Conservation (phyloP, 2,329 filamentous ascomycete genomes). For the Conoideocrella luteorostrata region DNA sequence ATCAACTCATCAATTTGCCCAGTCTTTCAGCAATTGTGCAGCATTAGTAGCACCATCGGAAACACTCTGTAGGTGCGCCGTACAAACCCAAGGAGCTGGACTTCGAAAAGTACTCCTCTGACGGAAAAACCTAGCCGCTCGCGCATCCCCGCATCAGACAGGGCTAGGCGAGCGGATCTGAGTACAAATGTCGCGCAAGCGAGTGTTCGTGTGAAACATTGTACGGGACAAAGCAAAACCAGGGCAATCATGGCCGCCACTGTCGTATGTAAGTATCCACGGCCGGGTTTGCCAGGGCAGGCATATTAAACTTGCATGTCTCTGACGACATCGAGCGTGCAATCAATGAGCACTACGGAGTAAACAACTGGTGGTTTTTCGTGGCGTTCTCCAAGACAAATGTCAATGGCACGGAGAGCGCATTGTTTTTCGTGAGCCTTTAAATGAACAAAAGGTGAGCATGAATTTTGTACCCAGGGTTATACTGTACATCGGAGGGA, state of each 20-base stretch:
- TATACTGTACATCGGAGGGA: background rate
- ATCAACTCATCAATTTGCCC: too few species aligned
- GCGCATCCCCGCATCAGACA: too few species aligned
- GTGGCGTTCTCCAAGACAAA: too few species aligned
- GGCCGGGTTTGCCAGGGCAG: too few species aligned
- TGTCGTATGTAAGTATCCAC: too few species aligned
- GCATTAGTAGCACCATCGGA: too few species aligned
- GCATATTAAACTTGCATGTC: background rate
- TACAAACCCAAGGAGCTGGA: background rate
- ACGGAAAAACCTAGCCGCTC: background rate
- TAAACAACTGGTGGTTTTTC: too few species aligned
- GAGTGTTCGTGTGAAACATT: constrained; percentile 1
- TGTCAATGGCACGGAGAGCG: background rate
- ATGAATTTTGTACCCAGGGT: background rate
- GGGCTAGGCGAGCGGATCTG: background rate
- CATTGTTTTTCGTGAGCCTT: background rate
- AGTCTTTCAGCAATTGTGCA: too few species aligned
- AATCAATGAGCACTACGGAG: too few species aligned
- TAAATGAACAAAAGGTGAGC: background rate
- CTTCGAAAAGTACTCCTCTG: background rate
- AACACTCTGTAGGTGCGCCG: too few species aligned
- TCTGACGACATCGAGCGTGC: too few species aligned
- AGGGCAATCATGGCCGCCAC: too few species aligned
- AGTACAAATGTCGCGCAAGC: background rate
- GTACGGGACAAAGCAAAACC: background rate